These are phyloP conservation scores for Phaseolus lunatus DNA, from an alignment of 306 rosid species.

Conservation along the genomic window DNA sequence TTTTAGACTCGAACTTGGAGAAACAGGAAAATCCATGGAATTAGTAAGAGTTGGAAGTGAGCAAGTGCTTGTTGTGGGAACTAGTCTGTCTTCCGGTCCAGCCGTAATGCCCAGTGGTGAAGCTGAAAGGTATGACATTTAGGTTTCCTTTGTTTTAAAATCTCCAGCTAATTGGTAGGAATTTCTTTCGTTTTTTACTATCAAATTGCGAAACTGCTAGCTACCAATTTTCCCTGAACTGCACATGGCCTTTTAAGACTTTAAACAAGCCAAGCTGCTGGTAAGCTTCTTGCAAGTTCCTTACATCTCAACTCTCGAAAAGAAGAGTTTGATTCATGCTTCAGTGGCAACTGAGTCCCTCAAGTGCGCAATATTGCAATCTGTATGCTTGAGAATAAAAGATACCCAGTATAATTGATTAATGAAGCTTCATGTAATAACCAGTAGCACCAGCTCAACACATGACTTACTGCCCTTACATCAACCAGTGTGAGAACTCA, in stretches of 20 bases:
- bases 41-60: slow-evolving; percentile 78
- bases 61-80: slow-evolving; percentile 87
- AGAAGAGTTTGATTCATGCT: slow-evolving; percentile 27
- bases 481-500: slow-evolving; percentile 13
- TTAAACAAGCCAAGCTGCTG: slow-evolving; percentile 28
- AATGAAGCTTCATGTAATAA: slow-evolving; percentile 17
- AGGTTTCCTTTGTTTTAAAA: slow-evolving; percentile 31
- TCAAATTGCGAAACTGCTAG: slow-evolving; percentile 27
- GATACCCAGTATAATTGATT: slow-evolving; percentile 9
- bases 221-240: slow-evolving; percentile 31
- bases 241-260: slow-evolving; percentile 23
- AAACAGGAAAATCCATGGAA: slow-evolving; percentile 91
- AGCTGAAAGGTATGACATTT: slow-evolving; percentile 75
- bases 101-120: slow-evolving; percentile 85
- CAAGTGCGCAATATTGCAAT: slow-evolving; percentile 36
- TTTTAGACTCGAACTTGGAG: slow-evolving; percentile 81
- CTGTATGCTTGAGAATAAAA: background rate
- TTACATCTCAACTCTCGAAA: slow-evolving; percentile 31
- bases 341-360: slow-evolving; percentile 21
- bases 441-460: slow-evolving; percentile 1
- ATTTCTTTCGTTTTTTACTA: slow-evolving; percentile 40
- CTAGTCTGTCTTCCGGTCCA: slow-evolving; percentile 83
- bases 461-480: slow-evolving; percentile 20
- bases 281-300: slow-evolving; percentile 40
- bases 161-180: slow-evolving; percentile 37